Base-by-base conservation (phyloP, 805 yeast genomes). In the Hanseniaspora occidentalis region DNA sequence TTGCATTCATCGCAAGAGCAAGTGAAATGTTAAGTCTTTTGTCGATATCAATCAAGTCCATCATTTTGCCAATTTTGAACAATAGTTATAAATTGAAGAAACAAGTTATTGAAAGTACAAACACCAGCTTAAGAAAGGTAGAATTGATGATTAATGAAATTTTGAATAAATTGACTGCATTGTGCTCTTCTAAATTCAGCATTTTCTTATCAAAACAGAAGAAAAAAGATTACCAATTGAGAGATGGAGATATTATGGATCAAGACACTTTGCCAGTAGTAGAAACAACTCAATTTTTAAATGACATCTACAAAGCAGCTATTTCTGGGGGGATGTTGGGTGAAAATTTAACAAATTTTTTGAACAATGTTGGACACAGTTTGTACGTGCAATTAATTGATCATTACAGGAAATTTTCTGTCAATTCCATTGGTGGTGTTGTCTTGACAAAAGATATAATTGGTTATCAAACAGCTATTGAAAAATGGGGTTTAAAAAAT, bases 381-480 rank as follows among this genome's bases (percentile, higher is more conserved):
- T 64, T 81, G 31, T 69, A 80, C 49, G 67, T 67, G 21, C 65
- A 73, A 35, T 61, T 89, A 36, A 63, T 84, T 49, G 72, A 68
- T 21, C 96, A 88, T 54, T 79, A 79, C 56, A 77, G 77, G 45
- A 81, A 77, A 51, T 83, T 75, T 54, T 75, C 73, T 31, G 84
- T 88, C 47, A 82, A 75, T 49, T 76, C 85, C 1, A 73, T 77
- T 6, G 97, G 96, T 40, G 95, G 95, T 23, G 68, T 79, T 45
- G 74, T 81, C 11, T 71, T 84, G 11, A 83, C 94, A 0, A 82
- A 79, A 50, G 96, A 88, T 59, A 76, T 83, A 6, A 80, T 82
- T 29, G 73, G 82, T 36, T 84, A 79, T 52, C 89, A 84, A 56
- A 66, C 72, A 13, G 66, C 73, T 11, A 69, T 82, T 34, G 84